A percentile compares a stretch with the other conserved stretches of the same genome.
These are phyloP conservation scores for Entonaema liquescens DNA, from an alignment of 495 filamentous ascomycete species.

Conservation along the genomic window DNA sequence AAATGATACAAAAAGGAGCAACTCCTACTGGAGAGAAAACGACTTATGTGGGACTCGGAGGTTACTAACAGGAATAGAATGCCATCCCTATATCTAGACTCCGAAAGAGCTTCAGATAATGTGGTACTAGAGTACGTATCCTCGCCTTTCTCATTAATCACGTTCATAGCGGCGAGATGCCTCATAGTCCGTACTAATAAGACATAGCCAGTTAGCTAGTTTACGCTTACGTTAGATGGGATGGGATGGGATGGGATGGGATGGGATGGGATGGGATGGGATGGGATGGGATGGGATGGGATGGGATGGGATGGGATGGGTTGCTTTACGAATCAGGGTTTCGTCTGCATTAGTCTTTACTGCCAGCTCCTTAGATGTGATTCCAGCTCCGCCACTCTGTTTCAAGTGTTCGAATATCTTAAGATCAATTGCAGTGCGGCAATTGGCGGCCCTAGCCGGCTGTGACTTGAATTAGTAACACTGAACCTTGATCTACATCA, in stretches of 20 bases:
- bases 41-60: background rate
- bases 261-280: no score
- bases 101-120: slow-evolving; percentile 52
- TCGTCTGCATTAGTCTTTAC: slow-evolving; percentile 44
- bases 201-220: background rate
- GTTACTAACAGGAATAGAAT: slow-evolving; percentile 44
- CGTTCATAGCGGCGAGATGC: slow-evolving; percentile 61
- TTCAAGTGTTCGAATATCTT: slow-evolving; percentile 49
- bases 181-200: slow-evolving; percentile 43
- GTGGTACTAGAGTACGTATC: slow-evolving; percentile 58
- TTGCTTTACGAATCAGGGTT: slow-evolving; percentile 35
- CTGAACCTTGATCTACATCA: background rate
- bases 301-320: background rate
- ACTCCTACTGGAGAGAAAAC: background rate
- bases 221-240: background rate
- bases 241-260: no score
- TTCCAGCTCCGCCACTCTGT: slow-evolving; percentile 40
- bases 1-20: background rate
- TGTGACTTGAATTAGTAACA: slow-evolving; percentile 4
- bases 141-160: slow-evolving; percentile 54
- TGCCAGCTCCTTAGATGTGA: slow-evolving; percentile 39
- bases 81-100: slow-evolving; percentile 42
- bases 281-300: no score
- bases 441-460: slow-evolving; percentile 51
- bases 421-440: slow-evolving; percentile 49